Base-by-base conservation (phyloP, 306 rosid species). In the Macrotyloma uniflorum region DNA sequence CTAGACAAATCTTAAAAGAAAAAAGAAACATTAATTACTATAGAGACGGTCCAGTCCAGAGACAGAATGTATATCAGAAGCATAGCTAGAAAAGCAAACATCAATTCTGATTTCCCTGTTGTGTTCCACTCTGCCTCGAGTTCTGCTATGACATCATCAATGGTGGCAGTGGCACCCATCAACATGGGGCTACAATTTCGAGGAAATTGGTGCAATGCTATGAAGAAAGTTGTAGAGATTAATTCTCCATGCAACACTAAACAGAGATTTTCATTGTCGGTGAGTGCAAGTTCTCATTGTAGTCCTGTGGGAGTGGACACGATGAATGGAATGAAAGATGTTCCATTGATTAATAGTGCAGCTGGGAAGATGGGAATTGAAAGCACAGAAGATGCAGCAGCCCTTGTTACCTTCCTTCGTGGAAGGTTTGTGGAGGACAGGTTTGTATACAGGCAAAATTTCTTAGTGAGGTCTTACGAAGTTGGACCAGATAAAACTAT, bases 401-500 rank as follows among this genome's bases (percentile, higher is more conserved):
- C 32, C 6, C 72, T 78, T 42, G 75, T 70, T 61, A 76, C 86
- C 2, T 70, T 83, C 79, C 72, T 84, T 58, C 86, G 82, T 32
- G 97, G 95, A 26, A 85, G 86, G 43, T 90, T 92, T 71, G 90
- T 87, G 18, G 89, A 87, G 77, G 85, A 66, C 3, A 77, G 40
- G 80, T 81, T 85, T 78, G 90, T 92, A 5, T 59, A 28, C 15
- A 59, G 22, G 20, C 66, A 59, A n/a, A 26, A 2, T 59, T 59
- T 59, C 20, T 65, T 68, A 19, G 77, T 90, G 18, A 76, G 91
- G 62, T 90, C 91, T 13, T 88, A 88, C 30, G 89, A 90, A 67
- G 84, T 85, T 61, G 91, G 90, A 23, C 90, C 89, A 0, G 90
- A 90, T 69, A 73, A 84, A 65, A 88, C 94, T 72, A 86, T 85